These are phyloP conservation scores for Theileria equi DNA, from an alignment of 169 alveolate genomes.

Conservation along the genomic window DNA sequence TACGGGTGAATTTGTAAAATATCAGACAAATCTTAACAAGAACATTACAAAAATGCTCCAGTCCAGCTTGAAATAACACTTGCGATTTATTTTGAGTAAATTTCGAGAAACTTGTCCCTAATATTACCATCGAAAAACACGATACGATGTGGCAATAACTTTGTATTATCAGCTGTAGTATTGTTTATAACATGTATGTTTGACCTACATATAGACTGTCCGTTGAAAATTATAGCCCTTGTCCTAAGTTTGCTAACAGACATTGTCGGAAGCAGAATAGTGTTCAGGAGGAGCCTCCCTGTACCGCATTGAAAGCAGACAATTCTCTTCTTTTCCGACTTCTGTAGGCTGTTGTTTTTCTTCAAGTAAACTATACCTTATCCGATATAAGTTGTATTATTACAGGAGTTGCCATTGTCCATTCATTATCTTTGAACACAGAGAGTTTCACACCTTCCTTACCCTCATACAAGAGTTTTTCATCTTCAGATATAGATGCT, in stretches of 20 bases:
- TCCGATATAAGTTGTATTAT: slow-evolving; percentile 37
- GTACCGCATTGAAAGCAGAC: slow-evolving; percentile 74
- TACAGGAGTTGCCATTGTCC: slow-evolving; percentile 56
- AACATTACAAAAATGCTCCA: neutral
- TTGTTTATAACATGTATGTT: neutral
- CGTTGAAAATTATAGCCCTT: slow-evolving; percentile 49
- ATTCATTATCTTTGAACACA: slow-evolving; percentile 38
- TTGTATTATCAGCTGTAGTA: slow-evolving; percentile 24
- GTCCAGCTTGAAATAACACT: neutral
- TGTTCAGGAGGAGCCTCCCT: slow-evolving; percentile 70
- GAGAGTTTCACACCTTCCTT: slow-evolving; percentile 14
- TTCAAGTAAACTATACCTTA: slow-evolving; percentile 2
- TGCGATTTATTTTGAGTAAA: neutral
- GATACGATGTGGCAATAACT: slow-evolving; percentile 48
- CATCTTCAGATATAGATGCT: slow-evolving; percentile 17
- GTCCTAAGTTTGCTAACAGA: slow-evolving; percentile 45
- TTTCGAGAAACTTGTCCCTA: slow-evolving; percentile 45
- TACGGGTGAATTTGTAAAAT: slow-evolving; percentile 9
- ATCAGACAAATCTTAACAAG: slow-evolving; percentile 1
- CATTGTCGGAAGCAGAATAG: slow-evolving; percentile 63
- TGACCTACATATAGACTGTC: slow-evolving; percentile 52
- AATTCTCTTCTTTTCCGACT: slow-evolving; percentile 14
- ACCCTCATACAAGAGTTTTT: slow-evolving; percentile 4
- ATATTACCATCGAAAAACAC: slow-evolving; percentile 30
- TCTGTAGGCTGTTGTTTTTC: slow-evolving; percentile 3